These are phyloP conservation scores for Cystoderma amianthinum DNA, from an alignment of 768 basidiomycete species.

Conservation along the genomic window DNA sequence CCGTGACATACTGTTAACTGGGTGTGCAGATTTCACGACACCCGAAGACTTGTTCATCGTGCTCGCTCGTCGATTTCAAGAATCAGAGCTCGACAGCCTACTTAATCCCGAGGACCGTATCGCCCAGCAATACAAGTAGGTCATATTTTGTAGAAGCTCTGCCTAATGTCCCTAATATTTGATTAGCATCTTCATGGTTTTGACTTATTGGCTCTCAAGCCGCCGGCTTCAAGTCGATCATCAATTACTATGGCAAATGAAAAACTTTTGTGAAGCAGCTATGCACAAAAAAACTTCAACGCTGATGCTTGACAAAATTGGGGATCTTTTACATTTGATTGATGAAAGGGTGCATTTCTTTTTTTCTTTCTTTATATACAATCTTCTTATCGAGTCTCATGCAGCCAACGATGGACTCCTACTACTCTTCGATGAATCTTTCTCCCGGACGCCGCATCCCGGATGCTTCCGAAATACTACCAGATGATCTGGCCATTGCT, in stretches of 20 bases:
- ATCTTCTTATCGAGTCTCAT: no score
- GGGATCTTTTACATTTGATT: constrained; percentile 20
- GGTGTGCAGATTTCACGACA: constrained; percentile 34
- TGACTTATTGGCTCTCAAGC: constrained; percentile 27
- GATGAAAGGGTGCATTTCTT: constrained; percentile 17
- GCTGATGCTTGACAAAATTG: constrained; percentile 23
- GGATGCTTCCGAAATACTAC: constrained; percentile 23
- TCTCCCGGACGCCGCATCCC: constrained; percentile 18
- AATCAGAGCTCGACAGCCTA: constrained; percentile 15
- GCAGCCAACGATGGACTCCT: constrained; percentile 7
- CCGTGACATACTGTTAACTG: constrained; percentile 31
- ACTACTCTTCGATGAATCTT: constrained; percentile 5
- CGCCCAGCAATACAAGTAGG: constrained; percentile 28
- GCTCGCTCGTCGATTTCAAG: constrained; percentile 29
- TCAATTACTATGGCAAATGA: constrained; percentile 26
- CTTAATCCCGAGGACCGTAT: constrained; percentile 18
- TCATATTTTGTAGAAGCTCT: constrained; percentile 1
- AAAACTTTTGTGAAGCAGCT: constrained; percentile 23
- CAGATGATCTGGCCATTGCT: constrained; percentile 33
- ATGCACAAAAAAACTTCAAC: constrained; percentile 18
- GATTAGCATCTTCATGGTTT: constrained; percentile 26
- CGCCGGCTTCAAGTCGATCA: constrained; percentile 20
- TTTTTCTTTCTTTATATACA: neutral
- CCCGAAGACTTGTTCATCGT: constrained; percentile 29
- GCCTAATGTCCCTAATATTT: neutral